Evolutionary conservation across 192 early-diverging fungal species (phyloP), one percentile per base, ranked within the genome.

Genomic region (Backusella tuberculispora): DNA sequence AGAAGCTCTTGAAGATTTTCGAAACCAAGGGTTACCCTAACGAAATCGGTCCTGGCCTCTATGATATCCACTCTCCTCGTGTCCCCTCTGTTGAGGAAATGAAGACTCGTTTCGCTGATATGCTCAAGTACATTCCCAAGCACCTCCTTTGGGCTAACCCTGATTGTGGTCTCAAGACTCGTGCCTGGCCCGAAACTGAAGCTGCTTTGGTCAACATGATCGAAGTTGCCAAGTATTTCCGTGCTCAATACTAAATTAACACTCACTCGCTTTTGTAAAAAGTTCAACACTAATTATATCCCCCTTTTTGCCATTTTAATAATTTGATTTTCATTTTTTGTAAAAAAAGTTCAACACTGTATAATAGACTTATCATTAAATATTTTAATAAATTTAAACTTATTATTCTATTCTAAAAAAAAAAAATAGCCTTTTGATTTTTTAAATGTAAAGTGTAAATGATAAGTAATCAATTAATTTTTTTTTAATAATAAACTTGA

Each of bases 21-120:
- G 92, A 94, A 74, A 78, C 82, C 53, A 89, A 93, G 76, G 89
- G 87, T 38, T 99, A 99, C 85, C 83, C 88, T 17, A 95, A 95
- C 66, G 96, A 92, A 72, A 94, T 98, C 50, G 98, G 97, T 38
- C 98, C 98, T 63, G 98, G 98, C 81, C 88, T 98, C 63, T 99
- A 96, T 85, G 98, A 99, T 83, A 98, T 99, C 78, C 98, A 99
- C 91, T 96, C 95, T 76, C 96, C 96, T 50, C 94, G 98, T 86
- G 95, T 99, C 19, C 95, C 97, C 47, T 89, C 92, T 45, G 83
- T 84, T 26, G 87, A 90, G 53, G 98, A 99, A 87, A 97, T 99
- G 95, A 86, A 86, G 60, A 87, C 89, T 26, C 93, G 95, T 71
- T 86, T 96, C 56, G 83, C 85, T 56, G 90, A 89, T 63, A 94